Evolutionary conservation across 2,329 filamentous ascomycete species (phyloP), one percentile per base, ranked within the genome.

Genomic region (Monosporascus sp.): DNA sequence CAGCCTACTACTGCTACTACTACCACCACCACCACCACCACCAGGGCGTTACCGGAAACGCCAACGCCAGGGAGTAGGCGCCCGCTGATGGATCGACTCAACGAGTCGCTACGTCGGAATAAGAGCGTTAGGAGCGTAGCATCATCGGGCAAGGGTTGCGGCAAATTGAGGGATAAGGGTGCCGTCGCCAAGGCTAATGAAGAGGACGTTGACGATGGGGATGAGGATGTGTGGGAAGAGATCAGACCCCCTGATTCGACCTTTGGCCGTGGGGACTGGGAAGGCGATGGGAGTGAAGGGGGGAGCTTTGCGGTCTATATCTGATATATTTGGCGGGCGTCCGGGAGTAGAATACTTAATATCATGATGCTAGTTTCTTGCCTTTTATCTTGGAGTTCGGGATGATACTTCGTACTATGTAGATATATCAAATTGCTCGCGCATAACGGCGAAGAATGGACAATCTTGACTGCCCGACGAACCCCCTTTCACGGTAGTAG

Each of bases 261-360:
- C 2, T 51, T 61, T 11, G 60, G 59, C 18, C 61, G 60, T 5
- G 66, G 61, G 62, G 62, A 62, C 8, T 55, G 51, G 4, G 54
- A 50, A 47, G 64, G 62, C 45, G 58, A 64, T 22, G 60, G 59
- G 42, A 66, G 64, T 46, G 65, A 61, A 39, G 58, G 63, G 20
- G 60, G 59, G 45, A 66, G 64, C 48, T 65, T 64, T 53, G 56
- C 61, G n/a, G 57, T 65, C 49, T 65, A 66, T 59, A 66, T 66
- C 53, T 66, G 52, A 60, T 37, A 41, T 25, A 39, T 24, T 24
- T 47, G 44, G 25, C 17, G 9, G 20, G 20, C 6, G 11, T n/a
- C 5, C 5, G 11, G 31, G 11, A 34, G 31, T 34, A 34, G 31
- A 34, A 14, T 34, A 34, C 31, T 14, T 5, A 34, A 34, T 14